Conservation (phyloP, 768 basidiomycete species). For the Pluteus cervinus region DNA sequence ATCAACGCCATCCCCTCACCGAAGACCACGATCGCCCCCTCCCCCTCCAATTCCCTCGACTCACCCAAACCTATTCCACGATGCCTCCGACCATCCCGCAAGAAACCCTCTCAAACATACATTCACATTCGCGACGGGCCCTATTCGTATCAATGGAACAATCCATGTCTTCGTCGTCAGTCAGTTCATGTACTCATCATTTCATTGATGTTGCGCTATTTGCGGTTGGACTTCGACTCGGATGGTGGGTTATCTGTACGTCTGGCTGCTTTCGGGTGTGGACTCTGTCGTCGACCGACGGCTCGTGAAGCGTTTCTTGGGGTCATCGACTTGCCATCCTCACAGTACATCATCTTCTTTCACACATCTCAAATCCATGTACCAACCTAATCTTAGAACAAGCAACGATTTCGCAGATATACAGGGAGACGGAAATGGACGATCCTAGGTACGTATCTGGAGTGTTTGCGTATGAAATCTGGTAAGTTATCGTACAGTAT, state of each 20-base stretch:
- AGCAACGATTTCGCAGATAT: too few species aligned
- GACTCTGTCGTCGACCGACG: conserved; percentile 9
- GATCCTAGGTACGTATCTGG: too few species aligned
- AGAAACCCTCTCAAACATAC: conserved; percentile 27
- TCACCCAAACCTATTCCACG: conserved; percentile 35
- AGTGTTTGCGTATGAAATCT: too few species aligned
- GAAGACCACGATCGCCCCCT: too few species aligned
- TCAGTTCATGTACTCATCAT: conserved; percentile 67
- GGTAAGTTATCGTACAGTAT: too few species aligned
- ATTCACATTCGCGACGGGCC: conserved; percentile 55
- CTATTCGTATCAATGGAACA: conserved; percentile 72
- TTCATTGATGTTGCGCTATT: conserved; percentile 79
- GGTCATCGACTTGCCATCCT: conserved; percentile 79
- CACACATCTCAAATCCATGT: too few species aligned
- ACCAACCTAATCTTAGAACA: too few species aligned
- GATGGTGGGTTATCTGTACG: conserved; percentile 68
- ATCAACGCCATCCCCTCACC: conserved; percentile 33
- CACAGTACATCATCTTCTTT: too few species aligned
- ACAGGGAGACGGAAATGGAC: too few species aligned
- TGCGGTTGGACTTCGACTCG: conserved; percentile 71
- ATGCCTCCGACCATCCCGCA: too few species aligned
- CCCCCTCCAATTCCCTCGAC: conserved; percentile 23
- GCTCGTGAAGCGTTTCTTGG: conserved; percentile 62
- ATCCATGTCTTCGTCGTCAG: conserved; percentile 68
- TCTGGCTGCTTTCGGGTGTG: conserved; percentile 4